phyloP scores from a whole-genome alignment of 257 asterid species.

The Anisodus tanguticus region DNA sequence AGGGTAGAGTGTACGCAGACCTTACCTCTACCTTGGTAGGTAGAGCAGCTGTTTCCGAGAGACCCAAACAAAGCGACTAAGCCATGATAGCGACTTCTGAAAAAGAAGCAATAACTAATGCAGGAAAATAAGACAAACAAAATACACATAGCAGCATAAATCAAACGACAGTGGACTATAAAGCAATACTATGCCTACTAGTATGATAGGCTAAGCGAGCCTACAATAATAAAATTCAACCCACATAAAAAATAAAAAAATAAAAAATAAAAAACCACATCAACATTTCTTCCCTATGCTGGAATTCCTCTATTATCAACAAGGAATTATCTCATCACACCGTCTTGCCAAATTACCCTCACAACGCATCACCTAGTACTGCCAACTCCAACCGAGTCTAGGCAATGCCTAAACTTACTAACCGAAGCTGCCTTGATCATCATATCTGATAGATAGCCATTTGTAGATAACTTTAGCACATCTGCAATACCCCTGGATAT shows the following conservation, averaged over 20 bases:
- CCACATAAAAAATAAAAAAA: background rate
- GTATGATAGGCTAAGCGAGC: no score
- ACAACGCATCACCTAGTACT: background rate
- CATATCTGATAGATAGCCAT: background rate
- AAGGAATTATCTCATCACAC: background rate
- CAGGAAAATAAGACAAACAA: no score
- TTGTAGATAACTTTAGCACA: background rate
- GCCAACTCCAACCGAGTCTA: constrained; percentile 1
- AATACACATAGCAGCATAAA: no score
- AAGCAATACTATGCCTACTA: no score
- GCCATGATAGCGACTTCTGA: no score
- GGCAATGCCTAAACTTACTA: background rate
- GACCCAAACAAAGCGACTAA: no score
- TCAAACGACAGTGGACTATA: no score
- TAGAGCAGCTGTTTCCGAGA: no score
- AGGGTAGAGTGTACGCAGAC: no score
- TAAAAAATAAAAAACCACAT: background rate
- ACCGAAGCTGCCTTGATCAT: background rate
- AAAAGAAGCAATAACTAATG: no score
- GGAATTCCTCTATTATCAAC: constrained; percentile 13
- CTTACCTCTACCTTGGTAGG: no score
- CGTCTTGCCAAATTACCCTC: constrained; percentile 5
- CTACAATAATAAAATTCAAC: background rate
- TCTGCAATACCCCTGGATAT: background rate
- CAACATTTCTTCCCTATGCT: background rate